phyloP scores from a whole-genome alignment of 1,284 basidiomycete species.

The Microbotryum violaceum region DNA sequence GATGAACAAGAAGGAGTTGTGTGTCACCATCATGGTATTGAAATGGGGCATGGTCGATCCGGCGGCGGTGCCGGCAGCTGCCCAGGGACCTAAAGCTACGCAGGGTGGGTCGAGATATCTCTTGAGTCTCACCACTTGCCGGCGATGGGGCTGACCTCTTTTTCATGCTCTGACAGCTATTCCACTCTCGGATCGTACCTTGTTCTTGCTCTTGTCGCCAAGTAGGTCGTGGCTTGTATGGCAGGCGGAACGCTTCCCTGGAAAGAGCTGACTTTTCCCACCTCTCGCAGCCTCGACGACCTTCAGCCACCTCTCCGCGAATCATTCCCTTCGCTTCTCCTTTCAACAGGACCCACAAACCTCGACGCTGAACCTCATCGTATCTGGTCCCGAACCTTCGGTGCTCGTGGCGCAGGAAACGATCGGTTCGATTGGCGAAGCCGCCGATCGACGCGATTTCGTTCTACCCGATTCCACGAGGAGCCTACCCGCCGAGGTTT shows the following conservation, averaged over 20 bases:
- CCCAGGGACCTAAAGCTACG: neutral
- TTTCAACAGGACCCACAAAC: slow-evolving; percentile 11
- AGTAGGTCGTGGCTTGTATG: slow-evolving; percentile 2
- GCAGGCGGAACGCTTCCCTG: neutral
- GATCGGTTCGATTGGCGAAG: slow-evolving; percentile 13
- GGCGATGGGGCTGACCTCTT: neutral
- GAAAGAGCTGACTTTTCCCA: neutral
- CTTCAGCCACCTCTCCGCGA: slow-evolving; percentile 1
- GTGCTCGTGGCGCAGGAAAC: slow-evolving; percentile 4
- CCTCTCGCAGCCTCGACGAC: slow-evolving; percentile 10
- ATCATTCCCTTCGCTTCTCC: slow-evolving; percentile 8
- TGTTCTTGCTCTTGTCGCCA: slow-evolving; percentile 27
- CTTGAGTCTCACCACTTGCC: neutral
- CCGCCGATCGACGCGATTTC: neutral
- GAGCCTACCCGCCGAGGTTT: slow-evolving; percentile 20
- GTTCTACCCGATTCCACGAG: slow-evolving; percentile 7
- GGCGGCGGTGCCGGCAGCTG: slow-evolving; percentile 3
- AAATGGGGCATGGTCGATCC: slow-evolving; percentile 23
- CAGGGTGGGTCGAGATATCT: slow-evolving; percentile 5
- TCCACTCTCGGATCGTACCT: slow-evolving; percentile 10
- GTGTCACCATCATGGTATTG: slow-evolving; percentile 16
- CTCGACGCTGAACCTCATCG: slow-evolving; percentile 7
- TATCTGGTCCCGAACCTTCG: slow-evolving; percentile 1
- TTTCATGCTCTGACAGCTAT: neutral
- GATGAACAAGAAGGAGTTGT: slow-evolving; percentile 23